Evolutionary conservation across 441 rosid genomes (phyloP).

Genomic region (Jatropha multifida): DNA sequence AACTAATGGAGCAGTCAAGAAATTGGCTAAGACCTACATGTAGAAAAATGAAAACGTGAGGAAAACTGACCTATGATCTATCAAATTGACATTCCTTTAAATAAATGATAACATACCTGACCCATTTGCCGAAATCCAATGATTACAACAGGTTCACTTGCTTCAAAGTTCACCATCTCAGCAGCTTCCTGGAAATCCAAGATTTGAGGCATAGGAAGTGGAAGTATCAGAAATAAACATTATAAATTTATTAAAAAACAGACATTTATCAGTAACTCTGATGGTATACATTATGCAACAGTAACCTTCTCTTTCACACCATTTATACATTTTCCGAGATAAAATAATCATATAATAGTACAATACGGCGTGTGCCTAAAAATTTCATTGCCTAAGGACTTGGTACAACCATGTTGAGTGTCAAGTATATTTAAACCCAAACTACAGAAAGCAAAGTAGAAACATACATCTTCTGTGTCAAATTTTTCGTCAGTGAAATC

Average conservation of each 20-base stretch:
- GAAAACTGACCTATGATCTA: neutral
- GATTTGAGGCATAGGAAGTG: conserved; percentile 7
- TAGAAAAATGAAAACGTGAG: conserved; percentile 21
- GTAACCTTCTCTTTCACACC: too few relatives aligned
- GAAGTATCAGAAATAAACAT: neutral
- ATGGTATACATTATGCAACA: too few relatives aligned
- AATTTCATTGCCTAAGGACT: neutral
- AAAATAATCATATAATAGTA: neutral
- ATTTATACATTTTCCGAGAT: too few relatives aligned
- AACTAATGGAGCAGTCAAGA: conserved; percentile 78
- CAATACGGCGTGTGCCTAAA: neutral
- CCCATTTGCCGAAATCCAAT: conserved; percentile 98
- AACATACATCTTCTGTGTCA: conserved; percentile 47
- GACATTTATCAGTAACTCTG: neutral
- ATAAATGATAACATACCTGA: conserved; percentile 50
- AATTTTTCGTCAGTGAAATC: conserved; percentile 62
- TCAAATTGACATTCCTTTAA: conserved; percentile 7
- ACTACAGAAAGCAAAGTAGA: conserved; percentile 1
- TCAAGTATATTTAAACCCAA: conserved; percentile 15
- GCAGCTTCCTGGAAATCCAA: conserved; percentile 45
- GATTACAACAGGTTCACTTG: conserved; percentile 83
- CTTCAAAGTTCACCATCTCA: conserved; percentile 62
- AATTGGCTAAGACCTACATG: conserved; percentile 85
- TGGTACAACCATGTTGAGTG: conserved; percentile 11
- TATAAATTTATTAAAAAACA: neutral